phyloP scores from a whole-genome alignment of 371 early-diverging fungal genomes.

The Lichtheimia ramosa region DNA sequence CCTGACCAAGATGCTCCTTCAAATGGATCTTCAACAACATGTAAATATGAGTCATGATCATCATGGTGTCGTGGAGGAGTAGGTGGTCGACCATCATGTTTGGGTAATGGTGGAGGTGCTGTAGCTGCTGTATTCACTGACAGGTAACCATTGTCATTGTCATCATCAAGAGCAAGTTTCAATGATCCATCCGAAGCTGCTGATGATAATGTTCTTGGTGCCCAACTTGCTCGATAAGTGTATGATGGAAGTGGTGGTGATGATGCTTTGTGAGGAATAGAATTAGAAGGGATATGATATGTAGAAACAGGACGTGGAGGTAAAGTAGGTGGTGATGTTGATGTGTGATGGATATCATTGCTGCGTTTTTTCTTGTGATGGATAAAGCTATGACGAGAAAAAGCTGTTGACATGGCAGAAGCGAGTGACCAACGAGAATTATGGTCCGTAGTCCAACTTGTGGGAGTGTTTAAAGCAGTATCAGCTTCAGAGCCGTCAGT shows the following conservation, averaged over 20 bases:
- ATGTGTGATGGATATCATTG: neutral
- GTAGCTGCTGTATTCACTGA: too few species aligned
- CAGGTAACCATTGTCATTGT: too few species aligned
- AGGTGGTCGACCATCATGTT: too few species aligned
- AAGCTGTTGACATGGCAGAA: constrained; percentile 5
- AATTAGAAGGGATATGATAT: too few species aligned
- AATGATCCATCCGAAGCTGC: too few species aligned
- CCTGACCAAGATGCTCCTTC: too few species aligned
- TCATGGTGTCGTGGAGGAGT: too few species aligned
- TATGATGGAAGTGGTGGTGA: neutral
- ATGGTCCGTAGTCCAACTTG: constrained; percentile 6
- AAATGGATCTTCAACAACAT: too few species aligned
- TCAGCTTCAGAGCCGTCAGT: constrained; percentile 4
- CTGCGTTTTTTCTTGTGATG: constrained; percentile 4
- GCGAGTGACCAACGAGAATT: constrained; percentile 8
- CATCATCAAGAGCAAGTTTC: too few species aligned
- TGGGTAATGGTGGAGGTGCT: too few species aligned
- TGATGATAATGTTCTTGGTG: neutral
- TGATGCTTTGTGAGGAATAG: neutral
- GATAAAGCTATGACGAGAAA: constrained; percentile 1
- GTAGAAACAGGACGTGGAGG: too few species aligned
- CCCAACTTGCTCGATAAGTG: neutral
- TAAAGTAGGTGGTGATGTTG: neutral
- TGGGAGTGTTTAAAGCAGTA: constrained; percentile 10
- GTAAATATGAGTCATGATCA: too few species aligned